Evolutionary conservation across 192 early-diverging fungal genomes (phyloP).

Genomic region (Gaertneriomyces semiglobifer): DNA sequence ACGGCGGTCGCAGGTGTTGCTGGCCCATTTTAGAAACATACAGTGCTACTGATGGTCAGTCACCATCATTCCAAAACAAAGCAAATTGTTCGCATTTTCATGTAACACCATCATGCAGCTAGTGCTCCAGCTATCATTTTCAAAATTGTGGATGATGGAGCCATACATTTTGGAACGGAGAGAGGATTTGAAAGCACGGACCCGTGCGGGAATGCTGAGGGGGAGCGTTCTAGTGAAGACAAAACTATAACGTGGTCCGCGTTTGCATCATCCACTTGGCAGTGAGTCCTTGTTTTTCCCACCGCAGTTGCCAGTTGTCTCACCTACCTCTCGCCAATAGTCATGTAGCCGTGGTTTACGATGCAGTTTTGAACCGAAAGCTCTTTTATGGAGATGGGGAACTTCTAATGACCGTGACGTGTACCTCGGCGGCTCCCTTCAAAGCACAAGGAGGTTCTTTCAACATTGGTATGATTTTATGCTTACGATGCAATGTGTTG

Average conservation of each 20-base stretch:
- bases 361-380: not conserved
- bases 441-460: conserved; percentile 1
- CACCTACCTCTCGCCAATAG: not conserved
- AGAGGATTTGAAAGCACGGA: not conserved
- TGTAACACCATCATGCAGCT: not conserved
- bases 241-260: not conserved
- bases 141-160: conserved; percentile 8
- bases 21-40: conserved; percentile 17
- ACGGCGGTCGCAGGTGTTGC: conserved; percentile 9
- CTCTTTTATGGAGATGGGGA: conserved; percentile 9
- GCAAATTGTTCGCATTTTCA: not conserved
- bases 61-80: not conserved
- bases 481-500: too few species aligned
- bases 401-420: not conserved
- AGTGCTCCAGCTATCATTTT: not conserved
- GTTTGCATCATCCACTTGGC: conserved; percentile 7
- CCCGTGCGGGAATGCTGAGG: not conserved
- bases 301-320: not conserved
- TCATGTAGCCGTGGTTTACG: conserved; percentile 8
- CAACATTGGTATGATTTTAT: not conserved
- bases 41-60: conserved; percentile 7
- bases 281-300: not conserved
- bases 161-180: not conserved
- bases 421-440: not conserved
- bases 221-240: not conserved